Base-by-base conservation (phyloP, 768 basidiomycete species). In the Lactifluus subvellereus region DNA sequence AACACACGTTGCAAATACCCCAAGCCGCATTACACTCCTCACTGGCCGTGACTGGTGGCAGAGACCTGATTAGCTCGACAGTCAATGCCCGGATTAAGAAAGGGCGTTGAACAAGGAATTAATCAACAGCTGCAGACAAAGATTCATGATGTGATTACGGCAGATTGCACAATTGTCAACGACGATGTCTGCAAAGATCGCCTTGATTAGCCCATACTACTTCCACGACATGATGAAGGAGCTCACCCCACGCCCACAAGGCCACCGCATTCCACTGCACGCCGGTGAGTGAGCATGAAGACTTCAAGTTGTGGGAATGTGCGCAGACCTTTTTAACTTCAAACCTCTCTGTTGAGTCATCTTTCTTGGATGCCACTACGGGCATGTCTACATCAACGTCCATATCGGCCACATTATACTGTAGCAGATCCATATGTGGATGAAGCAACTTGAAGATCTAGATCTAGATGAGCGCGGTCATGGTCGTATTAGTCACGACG, bases 161-260 rank as follows among this genome's bases (percentile, higher is more conserved):
- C 97, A 99, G 78, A 99, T 99, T 55, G 97, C 97, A 71, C 97
- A 98, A 77, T 98, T 99, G 77, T 98, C 96, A 61, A 98, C 96
- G 64, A 97, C 94, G 71, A 98, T 98, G 73, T 98, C 95, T 96
- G 63, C 59, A 37, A 60, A 63, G 54, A 42, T 58, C 59, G 30
- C 11, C 5, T 48, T 42, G 20, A 18, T 33, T 40, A 20, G 20
- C 14, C 5, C 16, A 11, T 10, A 33, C 27, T 27, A 27, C 9
- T 40, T 30, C 10, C 27, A 38, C 35, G 11, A 57, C 32, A 50
- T 14, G 27, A 38, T 27, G 16, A 64, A 20, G 20, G 37, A 16
- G 62, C 82, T 61, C 66, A 95, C 94, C 95, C 96, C 97, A 98
- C 20, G 97, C 94, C 97, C 97, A 99, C 0, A 99, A 80, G 1